A percentile compares a stretch with the other conserved stretches of the same genome.
Conservation (phyloP, 495 filamentous ascomycete genomes). For the Podospora pseudopauciseta region DNA sequence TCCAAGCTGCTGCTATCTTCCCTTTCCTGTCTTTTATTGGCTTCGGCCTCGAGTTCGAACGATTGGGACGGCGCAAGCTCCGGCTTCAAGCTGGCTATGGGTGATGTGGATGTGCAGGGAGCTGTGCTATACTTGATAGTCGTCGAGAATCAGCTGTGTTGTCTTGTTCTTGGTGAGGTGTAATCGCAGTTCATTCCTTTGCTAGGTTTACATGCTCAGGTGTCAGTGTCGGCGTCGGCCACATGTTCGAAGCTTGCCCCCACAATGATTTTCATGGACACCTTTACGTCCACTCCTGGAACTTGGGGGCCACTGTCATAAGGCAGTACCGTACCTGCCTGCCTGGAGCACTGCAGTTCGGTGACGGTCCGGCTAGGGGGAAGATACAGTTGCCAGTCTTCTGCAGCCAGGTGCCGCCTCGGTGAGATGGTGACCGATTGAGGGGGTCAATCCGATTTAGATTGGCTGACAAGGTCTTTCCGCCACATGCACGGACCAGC, state of each 20-base stretch:
- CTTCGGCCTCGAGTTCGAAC: background rate
- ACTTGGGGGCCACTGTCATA: background rate
- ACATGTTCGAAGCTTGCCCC: constrained; percentile 21
- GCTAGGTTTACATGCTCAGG: constrained; percentile 1
- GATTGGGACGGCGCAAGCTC: background rate
- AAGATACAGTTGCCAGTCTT: background rate
- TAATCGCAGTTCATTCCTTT: background rate
- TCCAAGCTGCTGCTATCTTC: background rate
- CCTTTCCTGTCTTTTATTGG: background rate
- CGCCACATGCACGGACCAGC: constrained; percentile 23
- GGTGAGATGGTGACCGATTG: background rate
- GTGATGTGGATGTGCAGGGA: constrained; percentile 1
- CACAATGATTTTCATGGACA: constrained; percentile 18
- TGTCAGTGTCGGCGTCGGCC: constrained; percentile 12
- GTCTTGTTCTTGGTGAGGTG: background rate
- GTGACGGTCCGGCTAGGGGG: background rate
- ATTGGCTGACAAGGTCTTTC: constrained; percentile 1
- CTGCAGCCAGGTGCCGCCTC: background rate
- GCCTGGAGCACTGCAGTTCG: background rate
- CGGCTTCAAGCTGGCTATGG: background rate
- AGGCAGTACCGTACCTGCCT: background rate
- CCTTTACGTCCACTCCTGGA: constrained; percentile 13
- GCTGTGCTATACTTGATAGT: background rate
- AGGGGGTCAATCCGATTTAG: background rate
- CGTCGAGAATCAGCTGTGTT: background rate